Evolutionary conservation across 495 filamentous ascomycete genomes (phyloP), one percentile per base, ranked within the genome.

Genomic region (Aspergillus taichungensis): DNA sequence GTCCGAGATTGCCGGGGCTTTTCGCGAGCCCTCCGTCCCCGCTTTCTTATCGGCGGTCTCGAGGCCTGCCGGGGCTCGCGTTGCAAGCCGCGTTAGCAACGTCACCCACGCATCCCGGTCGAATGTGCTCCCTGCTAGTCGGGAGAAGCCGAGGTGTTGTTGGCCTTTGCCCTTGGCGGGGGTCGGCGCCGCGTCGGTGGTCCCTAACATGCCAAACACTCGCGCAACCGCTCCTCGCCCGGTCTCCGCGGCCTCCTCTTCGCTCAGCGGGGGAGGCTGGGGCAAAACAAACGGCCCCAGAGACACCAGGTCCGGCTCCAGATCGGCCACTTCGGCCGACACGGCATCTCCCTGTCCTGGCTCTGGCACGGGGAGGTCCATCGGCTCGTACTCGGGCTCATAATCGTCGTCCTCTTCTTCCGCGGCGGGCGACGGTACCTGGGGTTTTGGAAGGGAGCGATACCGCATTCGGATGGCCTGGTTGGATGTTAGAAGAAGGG

Each of bases 91-190:
- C 13, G 82, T 82, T 43, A 96, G 79, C 12, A 97, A 67, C 1
- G 88, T 88, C 32, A 94, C 73, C 92, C 91, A 98, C 3, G 88
- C 84, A 41, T 96, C 89, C 46, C 85, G 78, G 55, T 95, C 90
- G 53, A 88, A 85, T 4, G 76, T 83, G 59, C 83, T 92, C 8
- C 85, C 89, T 1, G 90, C 92, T 13, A 95, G 70, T 35, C 90
- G 76, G 49, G 87, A 82, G 49, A 97, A 81, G 5, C 92, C 92
- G 2, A 60, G 54, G 13, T 62, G 55, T 43, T 66, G 65, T 42
- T 53, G 69, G 50, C 34, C 66, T 61, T 54, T 63, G 37, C 43
- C 52, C 52, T 62, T 73, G 62, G 51, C 51, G 9, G 74, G 67
- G 44, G 73, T 74, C 0, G 77, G 63, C 6, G 79, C 74, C 43